Percentiles rank a stretch among this genome's conserved stretches.
Conservation (phyloP, 768 basidiomycete genomes). For the Suillus ampliporus region DNA sequence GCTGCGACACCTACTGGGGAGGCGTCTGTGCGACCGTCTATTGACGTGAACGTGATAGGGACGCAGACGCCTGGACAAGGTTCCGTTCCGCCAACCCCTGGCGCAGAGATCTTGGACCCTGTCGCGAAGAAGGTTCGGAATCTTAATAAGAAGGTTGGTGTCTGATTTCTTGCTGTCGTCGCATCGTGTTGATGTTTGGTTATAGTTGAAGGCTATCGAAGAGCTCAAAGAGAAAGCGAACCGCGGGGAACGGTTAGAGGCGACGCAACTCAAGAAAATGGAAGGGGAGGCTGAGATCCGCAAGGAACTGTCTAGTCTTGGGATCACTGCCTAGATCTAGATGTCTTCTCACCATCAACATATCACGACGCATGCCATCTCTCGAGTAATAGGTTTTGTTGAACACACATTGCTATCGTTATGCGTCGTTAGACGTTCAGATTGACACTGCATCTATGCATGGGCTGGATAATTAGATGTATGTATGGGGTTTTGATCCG, state of each 20-base stretch:
- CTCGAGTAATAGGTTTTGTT: background rate
- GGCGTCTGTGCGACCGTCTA: slow-evolving; percentile 36
- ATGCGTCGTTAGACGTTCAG: background rate
- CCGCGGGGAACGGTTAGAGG: slow-evolving; percentile 90
- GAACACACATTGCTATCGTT: slow-evolving; percentile 8
- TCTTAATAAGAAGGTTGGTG: slow-evolving; percentile 89
- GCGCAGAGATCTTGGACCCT: slow-evolving; percentile 71
- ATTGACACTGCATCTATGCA: slow-evolving; percentile 1
- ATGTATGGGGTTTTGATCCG: slow-evolving; percentile 5
- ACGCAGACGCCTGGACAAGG: slow-evolving; percentile 17
- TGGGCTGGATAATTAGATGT: slow-evolving; percentile 8
- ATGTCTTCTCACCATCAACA: slow-evolving; percentile 1
- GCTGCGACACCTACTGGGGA: slow-evolving; percentile 35
- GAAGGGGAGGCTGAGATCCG: slow-evolving; percentile 87
- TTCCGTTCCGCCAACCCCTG: slow-evolving; percentile 59
- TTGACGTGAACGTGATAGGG: slow-evolving; percentile 42
- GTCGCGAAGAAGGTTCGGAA: slow-evolving; percentile 93
- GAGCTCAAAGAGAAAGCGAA: slow-evolving; percentile 93
- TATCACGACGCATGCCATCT: background rate
- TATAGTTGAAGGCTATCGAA: slow-evolving; percentile 95
- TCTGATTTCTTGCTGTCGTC: slow-evolving; percentile 1
- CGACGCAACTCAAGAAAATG: slow-evolving; percentile 97
- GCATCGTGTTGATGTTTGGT: slow-evolving; percentile 16
- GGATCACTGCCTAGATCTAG: slow-evolving; percentile 26
- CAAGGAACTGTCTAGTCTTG: slow-evolving; percentile 67